Evolutionary conservation across 2,329 filamentous ascomycete genomes (phyloP).

Genomic region (Exophiala aquamarina): DNA sequence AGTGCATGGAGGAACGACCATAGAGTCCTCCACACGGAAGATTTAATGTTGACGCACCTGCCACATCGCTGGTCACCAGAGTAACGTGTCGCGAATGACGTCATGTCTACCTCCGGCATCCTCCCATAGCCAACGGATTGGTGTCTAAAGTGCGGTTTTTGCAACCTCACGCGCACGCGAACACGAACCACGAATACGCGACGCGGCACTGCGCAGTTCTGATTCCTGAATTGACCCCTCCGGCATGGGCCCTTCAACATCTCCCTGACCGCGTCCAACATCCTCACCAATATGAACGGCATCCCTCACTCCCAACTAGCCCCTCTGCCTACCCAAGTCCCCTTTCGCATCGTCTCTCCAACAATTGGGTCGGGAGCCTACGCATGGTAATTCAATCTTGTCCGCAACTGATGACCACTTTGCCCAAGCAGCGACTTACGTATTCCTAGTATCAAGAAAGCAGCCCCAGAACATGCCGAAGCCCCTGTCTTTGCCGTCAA

Average conservation of each 20-base stretch:
- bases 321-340: constrained; percentile 72
- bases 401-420: constrained; percentile 31
- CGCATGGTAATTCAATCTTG: constrained; percentile 67
- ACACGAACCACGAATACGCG: too few species aligned
- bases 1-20: too few species aligned
- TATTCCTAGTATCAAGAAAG: constrained; percentile 81
- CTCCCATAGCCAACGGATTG: too few species aligned
- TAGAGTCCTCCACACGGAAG: too few species aligned
- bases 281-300: constrained; percentile 20
- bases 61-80: not conserved
- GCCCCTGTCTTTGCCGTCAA: constrained; percentile 92
- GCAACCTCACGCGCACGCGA: too few species aligned
- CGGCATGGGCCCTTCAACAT: not conserved
- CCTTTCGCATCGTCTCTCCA: constrained; percentile 92
- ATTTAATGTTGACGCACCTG: not conserved
- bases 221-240: too few species aligned
- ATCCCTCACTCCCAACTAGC: constrained; percentile 75
- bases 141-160: too few species aligned
- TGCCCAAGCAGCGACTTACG: constrained; percentile 28
- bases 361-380: constrained; percentile 97
- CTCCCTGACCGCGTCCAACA: not conserved
- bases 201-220: too few species aligned
- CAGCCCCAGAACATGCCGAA: constrained; percentile 67
- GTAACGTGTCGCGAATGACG: not conserved
- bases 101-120: too few species aligned